phyloP scores from a whole-genome alignment of 1,284 basidiomycete genomes.

The Cystobasidiaceae sp. region DNA sequence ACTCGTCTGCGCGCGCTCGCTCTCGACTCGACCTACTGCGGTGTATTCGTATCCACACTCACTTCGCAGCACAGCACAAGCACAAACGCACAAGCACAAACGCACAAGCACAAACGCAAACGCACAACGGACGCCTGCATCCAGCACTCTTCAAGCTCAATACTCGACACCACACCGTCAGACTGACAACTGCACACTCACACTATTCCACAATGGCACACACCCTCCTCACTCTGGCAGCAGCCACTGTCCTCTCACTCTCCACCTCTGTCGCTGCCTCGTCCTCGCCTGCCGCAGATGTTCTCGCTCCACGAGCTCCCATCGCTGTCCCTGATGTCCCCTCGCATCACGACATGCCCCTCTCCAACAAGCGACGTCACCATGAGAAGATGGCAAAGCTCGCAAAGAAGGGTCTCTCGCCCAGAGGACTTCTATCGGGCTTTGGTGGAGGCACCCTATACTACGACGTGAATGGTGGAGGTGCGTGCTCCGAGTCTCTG shows the following conservation, averaged over 20 bases:
- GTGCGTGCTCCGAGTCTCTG: too few species aligned
- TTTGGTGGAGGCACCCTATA: slow-evolving; percentile 19
- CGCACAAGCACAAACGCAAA: too few species aligned
- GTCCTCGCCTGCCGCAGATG: neutral
- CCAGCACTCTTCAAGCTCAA: too few species aligned
- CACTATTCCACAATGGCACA: too few species aligned
- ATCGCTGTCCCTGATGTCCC: neutral
- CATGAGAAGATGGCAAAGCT: slow-evolving; percentile 13
- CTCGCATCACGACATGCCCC: neutral
- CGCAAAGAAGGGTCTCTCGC: slow-evolving; percentile 12
- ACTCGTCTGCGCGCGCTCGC: too few species aligned
- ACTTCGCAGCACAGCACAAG: too few species aligned
- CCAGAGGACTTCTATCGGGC: neutral
- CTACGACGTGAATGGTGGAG: slow-evolving; percentile 29
- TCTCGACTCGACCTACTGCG: too few species aligned
- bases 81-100: too few species aligned
- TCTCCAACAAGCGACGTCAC: neutral
- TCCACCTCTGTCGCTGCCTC: neutral
- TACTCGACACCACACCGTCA: too few species aligned
- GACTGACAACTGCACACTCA: neutral
- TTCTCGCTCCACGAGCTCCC: neutral
- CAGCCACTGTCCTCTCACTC: neutral
- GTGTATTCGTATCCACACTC: too few species aligned
- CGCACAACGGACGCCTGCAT: too few species aligned
- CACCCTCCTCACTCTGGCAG: slow-evolving; percentile 1